Evolutionary conservation across 805 yeast species (phyloP).

Genomic region (Zygoascus ofunaensis): DNA sequence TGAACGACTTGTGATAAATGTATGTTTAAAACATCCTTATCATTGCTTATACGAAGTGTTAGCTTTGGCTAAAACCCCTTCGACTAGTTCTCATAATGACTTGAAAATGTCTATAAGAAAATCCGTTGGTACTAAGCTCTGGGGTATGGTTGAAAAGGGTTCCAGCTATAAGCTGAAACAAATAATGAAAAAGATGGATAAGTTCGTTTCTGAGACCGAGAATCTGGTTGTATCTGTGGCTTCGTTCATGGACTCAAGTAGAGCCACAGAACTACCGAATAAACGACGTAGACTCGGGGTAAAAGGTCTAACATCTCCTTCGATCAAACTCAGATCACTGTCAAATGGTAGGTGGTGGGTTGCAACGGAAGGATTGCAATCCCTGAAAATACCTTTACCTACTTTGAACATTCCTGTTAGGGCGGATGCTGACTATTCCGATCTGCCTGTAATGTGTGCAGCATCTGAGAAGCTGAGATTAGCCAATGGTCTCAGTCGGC

Average conservation of each 20-base stretch:
- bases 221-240: neutral
- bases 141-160: conserved; percentile 5
- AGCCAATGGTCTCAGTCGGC: conserved; percentile 86
- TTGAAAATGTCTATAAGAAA: conserved; percentile 2
- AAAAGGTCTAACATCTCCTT: neutral
- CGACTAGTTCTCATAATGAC: neutral
- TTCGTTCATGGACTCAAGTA: neutral
- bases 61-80: conserved; percentile 13
- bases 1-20: conserved; percentile 36
- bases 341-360: conserved; percentile 51
- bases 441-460: conserved; percentile 38
- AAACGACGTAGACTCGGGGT: neutral
- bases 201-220: neutral
- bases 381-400: conserved; percentile 53
- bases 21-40: conserved; percentile 56
- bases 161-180: neutral
- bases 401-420: conserved; percentile 42
- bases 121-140: conserved; percentile 12
- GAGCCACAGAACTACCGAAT: neutral
- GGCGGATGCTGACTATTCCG: conserved; percentile 35
- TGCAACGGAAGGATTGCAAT: conserved; percentile 28
- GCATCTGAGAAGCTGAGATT: conserved; percentile 43
- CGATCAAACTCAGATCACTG: neutral
- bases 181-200: conserved; percentile 3
- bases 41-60: conserved; percentile 49